Conservation (phyloP, 176 grass and related monocot genomes). For the Oryza glumipatula region DNA sequence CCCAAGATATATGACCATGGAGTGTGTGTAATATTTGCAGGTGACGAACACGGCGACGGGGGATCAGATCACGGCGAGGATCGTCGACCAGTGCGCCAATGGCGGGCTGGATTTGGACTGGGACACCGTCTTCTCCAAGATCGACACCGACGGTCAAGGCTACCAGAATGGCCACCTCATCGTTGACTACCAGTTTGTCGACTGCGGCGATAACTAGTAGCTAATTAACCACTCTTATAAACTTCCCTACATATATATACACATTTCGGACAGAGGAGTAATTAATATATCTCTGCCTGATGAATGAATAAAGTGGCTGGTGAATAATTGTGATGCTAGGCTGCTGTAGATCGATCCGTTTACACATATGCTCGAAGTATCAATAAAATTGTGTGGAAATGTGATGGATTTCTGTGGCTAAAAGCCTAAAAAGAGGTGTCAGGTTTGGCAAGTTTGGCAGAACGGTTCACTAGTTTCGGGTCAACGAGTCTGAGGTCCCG, state of each 20-base stretch:
- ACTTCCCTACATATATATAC: not conserved
- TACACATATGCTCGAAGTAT: too few species aligned
- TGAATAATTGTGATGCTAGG: not conserved
- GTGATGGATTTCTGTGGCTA: too few species aligned
- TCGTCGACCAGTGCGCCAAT: constrained; percentile 66
- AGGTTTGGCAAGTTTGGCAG: too few species aligned
- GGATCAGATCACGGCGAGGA: constrained; percentile 46
- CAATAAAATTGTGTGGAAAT: too few species aligned
- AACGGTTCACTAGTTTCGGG: not conserved
- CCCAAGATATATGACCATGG: too few species aligned
- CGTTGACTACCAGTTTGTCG: constrained; percentile 62
- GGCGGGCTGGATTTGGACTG: constrained; percentile 59
- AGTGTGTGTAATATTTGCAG: constrained; percentile 2
- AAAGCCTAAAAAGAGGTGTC: too few species aligned
- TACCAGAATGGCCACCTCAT: constrained; percentile 15
- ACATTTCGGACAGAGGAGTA: not conserved
- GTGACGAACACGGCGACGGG: constrained; percentile 59
- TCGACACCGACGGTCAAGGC: constrained; percentile 42
- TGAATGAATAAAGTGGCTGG: not conserved
- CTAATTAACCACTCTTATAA: not conserved
- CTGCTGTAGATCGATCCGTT: not conserved
- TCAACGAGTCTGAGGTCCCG: not conserved
- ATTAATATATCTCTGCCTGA: not conserved
- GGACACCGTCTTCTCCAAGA: constrained; percentile 44
- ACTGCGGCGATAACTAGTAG: constrained; percentile 17